Evolutionary conservation across 768 basidiomycete genomes (phyloP), one percentile per base, ranked within the genome.

Genomic region (Termitomyces sp.): DNA sequence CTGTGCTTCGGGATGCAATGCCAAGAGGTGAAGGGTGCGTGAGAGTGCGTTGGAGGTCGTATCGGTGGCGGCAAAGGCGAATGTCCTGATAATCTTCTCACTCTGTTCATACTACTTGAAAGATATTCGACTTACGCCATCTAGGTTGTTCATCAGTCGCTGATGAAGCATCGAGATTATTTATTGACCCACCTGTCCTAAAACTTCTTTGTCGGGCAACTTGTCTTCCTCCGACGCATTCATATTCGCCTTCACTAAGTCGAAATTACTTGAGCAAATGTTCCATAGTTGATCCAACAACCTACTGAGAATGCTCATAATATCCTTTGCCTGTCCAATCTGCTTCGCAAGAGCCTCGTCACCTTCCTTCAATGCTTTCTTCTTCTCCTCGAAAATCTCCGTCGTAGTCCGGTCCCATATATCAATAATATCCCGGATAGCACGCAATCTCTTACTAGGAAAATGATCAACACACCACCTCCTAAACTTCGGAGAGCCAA

Each of bases 341-440:
- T 55, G 54, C 31, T 32, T n/a, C 31, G 54, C 29, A 43, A 55
- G 54, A 12, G 40, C 54, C 40, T n/a, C 54, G 14, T 55, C 54
- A 20, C 54, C 54, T 32, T 55, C 54, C 31, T 37, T 43, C 40
- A 55, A 29, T 10, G 54, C 54, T 17, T 42, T 55, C 11, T 55
- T 55, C n/a, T 55, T 55, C 40, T 17, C 40, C 29, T 55, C 54
- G 32, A 42, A 55, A n/a, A 55, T 55, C 6, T 43, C 31, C 5
- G 40, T 55, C 31, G 31, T 55, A 10, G 54, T 55, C 17, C 29
- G 40, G 31, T 55, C 54, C 54, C 54, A 55, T 9, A 11, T 55
- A 55, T 55, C 54, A n/a, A 55, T 12, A 55, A 55, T 55, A n/a
- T 55, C 40, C 29, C 54, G 54, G 32, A 55, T 43, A 43, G 40